Evolutionary conservation across 257 asterid genomes (phyloP), one percentile per base, ranked within the genome.

Genomic region (Asclepias syriaca): DNA sequence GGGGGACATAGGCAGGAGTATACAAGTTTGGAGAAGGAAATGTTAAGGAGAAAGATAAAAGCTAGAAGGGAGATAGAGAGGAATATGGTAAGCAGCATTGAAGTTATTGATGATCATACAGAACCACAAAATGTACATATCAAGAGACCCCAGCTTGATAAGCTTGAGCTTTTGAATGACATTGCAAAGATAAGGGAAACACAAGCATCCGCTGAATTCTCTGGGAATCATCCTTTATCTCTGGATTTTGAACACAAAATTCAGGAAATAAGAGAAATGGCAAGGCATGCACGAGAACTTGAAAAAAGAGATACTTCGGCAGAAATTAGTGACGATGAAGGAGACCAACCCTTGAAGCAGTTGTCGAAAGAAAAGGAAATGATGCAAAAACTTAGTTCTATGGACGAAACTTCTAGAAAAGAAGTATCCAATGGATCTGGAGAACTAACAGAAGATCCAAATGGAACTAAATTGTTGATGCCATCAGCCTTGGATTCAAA

Each of bases 241-340:
- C 75, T 68, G 68, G 87, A 85, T 69, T 84, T 85, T 73, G 73
- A 79, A 39, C 58, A 82, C 22, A 81, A 86, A 77, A 84, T 88
- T 70, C 84, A 84, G 75, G 93, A 91, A 74, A 94, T 91, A 65
- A 83, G 83, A 83, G 73, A 70, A 73, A 86, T 94, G 97, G 97
- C 97, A 4, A 85, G 89, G 77, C 77, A 71, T 69, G 95, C 87
- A 37, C 82, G 97, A 64, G 90, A 89, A 76, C 79, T 75, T 73
- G 99, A 91, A 83, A 85, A 72, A 74, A 71, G 65, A 60, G 76
- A 84, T 22, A 40, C 83, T 68, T 66, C 64, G 55, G 40, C 50
- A 39, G 78, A 76, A 39, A 74, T 68, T 43, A 65, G 48, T 68
- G 85, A 72, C 56, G 84, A 65, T 57, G 80, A 80, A 79, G 80